Evolutionary conservation across 2,329 filamentous ascomycete species (phyloP), one percentile per base, ranked within the genome.

Genomic region (Penicillium oxalicum): DNA sequence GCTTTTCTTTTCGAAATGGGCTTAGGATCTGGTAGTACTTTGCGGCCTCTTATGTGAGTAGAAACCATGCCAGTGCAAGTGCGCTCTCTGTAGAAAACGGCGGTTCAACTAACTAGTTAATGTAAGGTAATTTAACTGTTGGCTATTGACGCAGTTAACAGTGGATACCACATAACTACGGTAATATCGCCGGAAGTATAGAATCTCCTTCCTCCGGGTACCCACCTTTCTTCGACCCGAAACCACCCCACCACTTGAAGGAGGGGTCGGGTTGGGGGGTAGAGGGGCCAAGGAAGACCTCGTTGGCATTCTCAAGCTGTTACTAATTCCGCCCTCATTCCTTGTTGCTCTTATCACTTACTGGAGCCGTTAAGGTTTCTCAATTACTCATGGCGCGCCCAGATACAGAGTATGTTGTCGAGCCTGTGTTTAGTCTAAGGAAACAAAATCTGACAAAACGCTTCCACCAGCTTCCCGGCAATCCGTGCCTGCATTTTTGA

Each of bases 401-500:
- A 6, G 26, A 43, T 11, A 33, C 33, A 50, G 26, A 42, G 48
- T 47, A 45, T 42, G 9, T 6, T 5, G 9, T 25, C 13, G 18
- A 13, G 37, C 1, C 9, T 24, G 37, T 13, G 4, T 4, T 39
- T 36, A 18, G 26, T 5, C 11, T 3, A 29, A 3, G 13, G n/a
- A 28, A 2, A 6, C 3, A n/a, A n/a, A 37, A 43, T 32, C 50
- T 56, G 42, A 57, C 51, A 27, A 45, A 50, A 3, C 7, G 28
- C 12, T 29, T 41, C 40, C 26, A 39, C 36, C 48, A 61, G 54
- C 25, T 60, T 62, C 50, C 55, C 59, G 26, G 50, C 57, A 33
- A 51, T 66, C 27, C 60, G 64, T 24, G 65, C 65, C 40, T 66
- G 61, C 50, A 67, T 68, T 40, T 68, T 68, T 38, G 64, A 68